Base-by-base conservation (phyloP, 1,139 yeast species). In the Taphrina sp. region DNA sequence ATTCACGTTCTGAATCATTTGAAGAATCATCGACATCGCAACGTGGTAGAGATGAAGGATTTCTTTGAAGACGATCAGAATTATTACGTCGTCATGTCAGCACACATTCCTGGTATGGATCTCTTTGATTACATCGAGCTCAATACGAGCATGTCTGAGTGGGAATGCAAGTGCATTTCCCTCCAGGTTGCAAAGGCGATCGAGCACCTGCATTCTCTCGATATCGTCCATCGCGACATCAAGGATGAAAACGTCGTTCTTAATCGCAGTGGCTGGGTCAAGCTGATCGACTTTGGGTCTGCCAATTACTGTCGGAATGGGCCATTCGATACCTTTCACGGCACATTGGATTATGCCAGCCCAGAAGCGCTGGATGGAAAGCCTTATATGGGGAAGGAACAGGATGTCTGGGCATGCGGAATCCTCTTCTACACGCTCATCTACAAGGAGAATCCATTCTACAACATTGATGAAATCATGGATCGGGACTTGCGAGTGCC, bases 351-450 rank as follows among this genome's bases (percentile, higher is more conserved):
- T 69, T 92, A 90, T 69, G 97, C 97, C 0, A 94, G 96, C 0
- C 97, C 98, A 0, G 98, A 92, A 69, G 96, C 92, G 0, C 74
- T 92, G 33, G 77, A 83, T 53, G 98, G 97, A 5, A 83, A 82
- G 59, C 84, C 89, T 28, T 92, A 92, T 66, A 87, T 81, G 58
- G 98, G 98, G 19, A 83, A 80, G 67, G 92, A 95, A 0, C 98
- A 92, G 69, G 98, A 92, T 69, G 82, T 90, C 1, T 92, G 98
- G 98, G 96, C 97, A 0, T 74, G 90, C 65, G 98, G 98, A 1
- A 85, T 92, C 19, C 73, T 92, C 59, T 72, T 92, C 20, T 92
- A 89, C 71, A 92, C 96, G 0, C 77, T 92, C 67, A 76, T 89
- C n/a, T 90, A 85, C 73, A 88, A 89, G 66, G 97, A 92, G 67